Evolutionary conservation across 352 stramenopile species (phyloP).

Genomic region (Pythium guiyangense): DNA sequence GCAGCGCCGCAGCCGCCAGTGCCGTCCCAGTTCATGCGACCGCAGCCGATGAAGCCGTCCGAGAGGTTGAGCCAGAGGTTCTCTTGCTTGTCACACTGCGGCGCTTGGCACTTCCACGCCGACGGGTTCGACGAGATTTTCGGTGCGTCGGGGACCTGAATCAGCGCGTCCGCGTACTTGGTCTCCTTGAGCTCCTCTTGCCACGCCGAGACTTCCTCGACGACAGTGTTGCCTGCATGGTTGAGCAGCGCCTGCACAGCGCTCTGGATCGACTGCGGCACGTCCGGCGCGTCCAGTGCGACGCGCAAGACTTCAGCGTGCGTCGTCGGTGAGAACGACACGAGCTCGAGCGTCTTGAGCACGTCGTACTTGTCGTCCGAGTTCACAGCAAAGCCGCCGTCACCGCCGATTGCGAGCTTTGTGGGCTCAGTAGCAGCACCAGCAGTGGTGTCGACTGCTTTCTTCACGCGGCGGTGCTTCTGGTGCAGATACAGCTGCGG

Average conservation of each 20-base stretch:
- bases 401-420: constrained; percentile 95
- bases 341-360: constrained; percentile 70
- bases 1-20: constrained; percentile 95
- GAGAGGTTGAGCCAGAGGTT: constrained; percentile 99
- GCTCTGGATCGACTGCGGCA: constrained; percentile 51
- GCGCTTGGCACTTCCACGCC: constrained; percentile 86
- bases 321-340: constrained; percentile 52
- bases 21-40: constrained; percentile 94
- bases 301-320: constrained; percentile 33
- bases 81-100: constrained; percentile 93
- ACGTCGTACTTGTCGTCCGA: constrained; percentile 89
- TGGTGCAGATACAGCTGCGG: constrained; percentile 77
- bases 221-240: constrained; percentile 73
- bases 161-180: constrained; percentile 72
- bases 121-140: constrained; percentile 69
- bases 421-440: constrained; percentile 34
- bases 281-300: constrained; percentile 22
- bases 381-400: constrained; percentile 90
- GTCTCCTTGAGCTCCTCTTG: constrained; percentile 75
- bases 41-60: constrained; percentile 83
- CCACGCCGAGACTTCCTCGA: constrained; percentile 77
- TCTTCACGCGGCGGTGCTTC: constrained; percentile 34
- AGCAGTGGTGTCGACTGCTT: neutral
- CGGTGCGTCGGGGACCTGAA: constrained; percentile 52
- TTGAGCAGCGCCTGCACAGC: constrained; percentile 58